phyloP scores from a whole-genome alignment of 768 basidiomycete genomes.

The Collybia mongolica region DNA sequence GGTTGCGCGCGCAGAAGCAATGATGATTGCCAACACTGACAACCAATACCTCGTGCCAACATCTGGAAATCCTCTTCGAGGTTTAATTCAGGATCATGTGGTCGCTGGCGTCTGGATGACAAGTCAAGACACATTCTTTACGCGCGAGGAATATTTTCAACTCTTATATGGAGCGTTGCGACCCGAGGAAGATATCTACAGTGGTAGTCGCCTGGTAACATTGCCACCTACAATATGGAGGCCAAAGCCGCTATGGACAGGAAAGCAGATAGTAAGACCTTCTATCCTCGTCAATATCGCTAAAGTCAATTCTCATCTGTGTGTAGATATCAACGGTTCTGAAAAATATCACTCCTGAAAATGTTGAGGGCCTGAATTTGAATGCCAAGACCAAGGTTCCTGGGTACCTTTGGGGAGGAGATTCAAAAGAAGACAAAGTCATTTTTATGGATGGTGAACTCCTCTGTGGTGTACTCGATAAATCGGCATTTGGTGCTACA shows the following conservation, averaged over 20 bases:
- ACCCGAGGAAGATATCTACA: slow-evolving; percentile 74
- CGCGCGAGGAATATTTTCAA: slow-evolving; percentile 94
- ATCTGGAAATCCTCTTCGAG: slow-evolving; percentile 95
- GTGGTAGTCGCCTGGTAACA: slow-evolving; percentile 66
- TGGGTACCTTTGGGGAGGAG: slow-evolving; percentile 78
- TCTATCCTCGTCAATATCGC: not conserved
- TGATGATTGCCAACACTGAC: slow-evolving; percentile 94
- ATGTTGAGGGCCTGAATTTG: slow-evolving; percentile 80
- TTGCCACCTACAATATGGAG: slow-evolving; percentile 92
- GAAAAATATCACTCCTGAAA: slow-evolving; percentile 83
- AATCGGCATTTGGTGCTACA: slow-evolving; percentile 94
- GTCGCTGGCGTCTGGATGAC: slow-evolving; percentile 99
- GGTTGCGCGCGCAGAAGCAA: slow-evolving; percentile 91
- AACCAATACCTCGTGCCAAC: slow-evolving; percentile 99
- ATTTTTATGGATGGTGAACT: slow-evolving; percentile 92
- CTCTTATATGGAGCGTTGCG: slow-evolving; percentile 91
- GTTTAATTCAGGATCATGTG: slow-evolving; percentile 98
- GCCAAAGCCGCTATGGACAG: slow-evolving; percentile 91
- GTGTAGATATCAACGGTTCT: slow-evolving; percentile 89
- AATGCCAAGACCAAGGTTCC: slow-evolving; percentile 88
- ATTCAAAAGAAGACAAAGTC: slow-evolving; percentile 83
- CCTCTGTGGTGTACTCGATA: slow-evolving; percentile 92
- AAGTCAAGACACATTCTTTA: slow-evolving; percentile 91
- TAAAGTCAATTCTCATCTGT: not conserved
- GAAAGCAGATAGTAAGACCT: slow-evolving; percentile 86